Evolutionary conservation across 2,329 filamentous ascomycete species (phyloP).

Genomic region (Graphiopsis chlorocephala): DNA sequence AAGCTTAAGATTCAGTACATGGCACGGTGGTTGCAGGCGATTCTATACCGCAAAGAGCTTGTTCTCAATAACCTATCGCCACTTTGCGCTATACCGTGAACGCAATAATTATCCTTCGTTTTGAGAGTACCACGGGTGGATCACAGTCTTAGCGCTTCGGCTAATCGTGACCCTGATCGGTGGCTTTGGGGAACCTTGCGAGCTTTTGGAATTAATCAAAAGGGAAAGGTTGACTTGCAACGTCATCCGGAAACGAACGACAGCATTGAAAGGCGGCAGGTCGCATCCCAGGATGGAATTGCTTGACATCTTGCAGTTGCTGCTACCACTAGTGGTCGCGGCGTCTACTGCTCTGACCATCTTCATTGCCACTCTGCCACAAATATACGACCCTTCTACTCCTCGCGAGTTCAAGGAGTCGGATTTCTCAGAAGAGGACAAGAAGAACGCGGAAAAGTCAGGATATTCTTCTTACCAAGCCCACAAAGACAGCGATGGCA

Average conservation of each 20-base stretch:
- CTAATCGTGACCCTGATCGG: background rate
- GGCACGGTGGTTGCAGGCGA: background rate
- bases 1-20: background rate
- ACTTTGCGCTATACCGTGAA: background rate
- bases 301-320: slow-evolving; percentile 35
- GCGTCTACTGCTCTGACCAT: slow-evolving; percentile 49
- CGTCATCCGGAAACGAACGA: slow-evolving; percentile 1
- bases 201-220: background rate
- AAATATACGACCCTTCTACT: slow-evolving; percentile 47
- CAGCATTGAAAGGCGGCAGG: background rate
- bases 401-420: slow-evolving; percentile 25
- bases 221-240: background rate
- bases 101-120: background rate
- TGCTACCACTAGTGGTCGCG: slow-evolving; percentile 40
- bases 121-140: background rate
- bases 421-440: slow-evolving; percentile 30
- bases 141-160: background rate
- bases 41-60: background rate
- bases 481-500: slow-evolving; percentile 21
- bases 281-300: slow-evolving; percentile 3
- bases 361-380: slow-evolving; percentile 53
- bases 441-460: slow-evolving; percentile 27
- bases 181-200: background rate
- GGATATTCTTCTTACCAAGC: slow-evolving; percentile 31
- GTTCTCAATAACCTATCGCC: background rate